Conservation (phyloP, 495 filamentous ascomycete genomes). For the Viridothelium virens region DNA sequence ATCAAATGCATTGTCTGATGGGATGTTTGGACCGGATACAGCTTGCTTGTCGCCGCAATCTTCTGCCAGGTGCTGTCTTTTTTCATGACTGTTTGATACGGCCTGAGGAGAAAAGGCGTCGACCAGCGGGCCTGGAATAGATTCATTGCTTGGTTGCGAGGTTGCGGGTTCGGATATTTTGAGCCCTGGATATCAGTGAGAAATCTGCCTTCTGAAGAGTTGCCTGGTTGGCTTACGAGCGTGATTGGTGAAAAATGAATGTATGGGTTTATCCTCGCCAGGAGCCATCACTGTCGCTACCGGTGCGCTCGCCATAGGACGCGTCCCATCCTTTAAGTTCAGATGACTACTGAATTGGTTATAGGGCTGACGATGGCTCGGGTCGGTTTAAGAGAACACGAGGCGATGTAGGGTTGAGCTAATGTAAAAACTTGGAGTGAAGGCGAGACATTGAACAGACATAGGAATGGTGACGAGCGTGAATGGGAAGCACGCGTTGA, state of each 20-base stretch:
- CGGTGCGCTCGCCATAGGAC: constrained; percentile 30
- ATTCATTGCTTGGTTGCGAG: not conserved
- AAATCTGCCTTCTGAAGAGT: not conserved
- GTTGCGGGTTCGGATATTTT: not conserved
- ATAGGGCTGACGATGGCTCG: no score
- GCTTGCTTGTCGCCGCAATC: not conserved
- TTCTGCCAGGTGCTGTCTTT: not conserved
- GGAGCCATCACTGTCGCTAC: constrained; percentile 30
- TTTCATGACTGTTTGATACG: not conserved
- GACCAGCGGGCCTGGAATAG: not conserved
- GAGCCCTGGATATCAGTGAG: not conserved
- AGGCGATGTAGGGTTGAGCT: no score
- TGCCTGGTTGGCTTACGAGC: constrained; percentile 15
- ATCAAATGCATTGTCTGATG: not conserved
- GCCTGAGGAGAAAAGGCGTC: not conserved
- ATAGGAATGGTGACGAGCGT: not conserved
- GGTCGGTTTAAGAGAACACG: no score
- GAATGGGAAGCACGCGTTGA: constrained; percentile 1
- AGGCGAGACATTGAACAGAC: no score
- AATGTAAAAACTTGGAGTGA: no score
- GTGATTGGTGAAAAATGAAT: constrained; percentile 34
- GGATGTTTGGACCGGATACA: not conserved
- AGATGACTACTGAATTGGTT: no score
- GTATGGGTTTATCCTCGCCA: constrained; percentile 27
- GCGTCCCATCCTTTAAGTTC: not conserved